Percentiles rank a stretch among this genome's conserved stretches.
Evolutionary conservation across 1,139 yeast species (phyloP).

Genomic region (Taphrina betulina): DNA sequence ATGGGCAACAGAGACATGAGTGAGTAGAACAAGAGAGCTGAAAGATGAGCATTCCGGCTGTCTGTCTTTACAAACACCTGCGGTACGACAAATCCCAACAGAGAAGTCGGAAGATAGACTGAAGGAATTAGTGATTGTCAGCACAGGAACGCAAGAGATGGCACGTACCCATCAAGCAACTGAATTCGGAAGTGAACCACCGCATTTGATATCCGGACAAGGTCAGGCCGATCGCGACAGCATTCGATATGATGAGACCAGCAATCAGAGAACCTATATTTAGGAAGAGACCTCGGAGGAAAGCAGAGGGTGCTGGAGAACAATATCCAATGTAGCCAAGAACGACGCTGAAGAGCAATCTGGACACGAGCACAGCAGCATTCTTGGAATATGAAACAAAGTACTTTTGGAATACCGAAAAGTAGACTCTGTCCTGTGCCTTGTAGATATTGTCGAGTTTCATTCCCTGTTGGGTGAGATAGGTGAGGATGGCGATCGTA

Average conservation of each 20-base stretch:
- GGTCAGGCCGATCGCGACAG: constrained; percentile 12
- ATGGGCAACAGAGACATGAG: constrained; percentile 13
- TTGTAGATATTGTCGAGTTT: constrained; percentile 8
- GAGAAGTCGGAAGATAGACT: constrained; percentile 15
- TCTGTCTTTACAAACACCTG: background rate
- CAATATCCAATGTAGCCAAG: constrained; percentile 20
- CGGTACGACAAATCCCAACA: constrained; percentile 15
- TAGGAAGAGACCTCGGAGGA: constrained; percentile 4
- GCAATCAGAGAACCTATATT: constrained; percentile 11
- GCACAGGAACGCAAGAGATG: too few species aligned
- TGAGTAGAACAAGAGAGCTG: constrained; percentile 16
- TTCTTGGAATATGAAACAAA: constrained; percentile 23
- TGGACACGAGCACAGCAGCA: constrained; percentile 8
- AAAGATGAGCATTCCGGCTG: constrained; percentile 2
- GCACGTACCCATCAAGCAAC: constrained; percentile 5
- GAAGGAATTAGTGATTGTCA: too few species aligned
- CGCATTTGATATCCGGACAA: constrained; percentile 11
- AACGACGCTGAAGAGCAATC: constrained; percentile 24
- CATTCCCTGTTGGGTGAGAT: constrained; percentile 22
- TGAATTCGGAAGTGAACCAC: constrained; percentile 24
- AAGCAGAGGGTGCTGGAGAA: constrained; percentile 11
- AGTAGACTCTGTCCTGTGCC: constrained; percentile 26
- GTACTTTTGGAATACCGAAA: constrained; percentile 28
- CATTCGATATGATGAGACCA: constrained; percentile 16
- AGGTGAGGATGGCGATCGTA: constrained; percentile 30